Evolutionary conservation across 352 stramenopile genomes (phyloP).

Genomic region (Salisapilia sapeloensis): DNA sequence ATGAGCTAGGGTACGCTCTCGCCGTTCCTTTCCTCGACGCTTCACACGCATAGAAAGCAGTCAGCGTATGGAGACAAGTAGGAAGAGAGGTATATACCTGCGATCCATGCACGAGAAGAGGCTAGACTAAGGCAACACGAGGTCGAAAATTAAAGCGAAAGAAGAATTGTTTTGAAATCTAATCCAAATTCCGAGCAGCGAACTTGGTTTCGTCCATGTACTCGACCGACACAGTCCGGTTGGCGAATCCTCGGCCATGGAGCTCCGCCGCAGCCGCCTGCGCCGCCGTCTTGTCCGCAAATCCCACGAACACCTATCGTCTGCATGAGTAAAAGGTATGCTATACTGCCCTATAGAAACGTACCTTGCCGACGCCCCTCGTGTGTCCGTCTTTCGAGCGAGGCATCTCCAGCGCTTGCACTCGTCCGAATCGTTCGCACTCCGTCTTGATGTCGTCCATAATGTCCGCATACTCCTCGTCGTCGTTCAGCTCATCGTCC

Average conservation of each 20-base stretch:
- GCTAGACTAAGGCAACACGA: too few species aligned
- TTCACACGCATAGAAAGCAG: slow-evolving; percentile 2
- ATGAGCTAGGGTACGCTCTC: slow-evolving; percentile 35
- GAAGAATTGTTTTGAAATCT: slow-evolving; percentile 1
- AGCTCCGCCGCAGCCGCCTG: slow-evolving; percentile 75
- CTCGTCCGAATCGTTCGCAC: slow-evolving; percentile 73
- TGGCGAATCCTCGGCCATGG: slow-evolving; percentile 86
- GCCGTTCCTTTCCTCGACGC: slow-evolving; percentile 27
- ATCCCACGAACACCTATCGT: slow-evolving; percentile 88
- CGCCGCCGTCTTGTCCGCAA: slow-evolving; percentile 64
- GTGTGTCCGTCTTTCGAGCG: slow-evolving; percentile 40
- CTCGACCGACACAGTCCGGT: slow-evolving; percentile 79
- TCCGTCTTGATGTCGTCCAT: slow-evolving; percentile 93
- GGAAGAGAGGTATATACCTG: slow-evolving; percentile 2
- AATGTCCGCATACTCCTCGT: slow-evolving; percentile 92
- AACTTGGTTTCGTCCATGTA: slow-evolving; percentile 85
- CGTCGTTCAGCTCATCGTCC: slow-evolving; percentile 88
- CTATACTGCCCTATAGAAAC: neutral
- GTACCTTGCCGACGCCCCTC: slow-evolving; percentile 46
- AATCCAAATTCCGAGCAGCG: slow-evolving; percentile 51
- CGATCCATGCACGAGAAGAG: too few species aligned
- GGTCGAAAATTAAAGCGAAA: slow-evolving; percentile 1
- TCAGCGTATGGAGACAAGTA: neutral
- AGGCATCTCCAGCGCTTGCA: slow-evolving; percentile 71
- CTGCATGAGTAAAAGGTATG: neutral